Percentiles rank a stretch among this genome's conserved stretches.
Conservation (phyloP, 164 flowering plant genomes). For the Piper longum region DNA sequence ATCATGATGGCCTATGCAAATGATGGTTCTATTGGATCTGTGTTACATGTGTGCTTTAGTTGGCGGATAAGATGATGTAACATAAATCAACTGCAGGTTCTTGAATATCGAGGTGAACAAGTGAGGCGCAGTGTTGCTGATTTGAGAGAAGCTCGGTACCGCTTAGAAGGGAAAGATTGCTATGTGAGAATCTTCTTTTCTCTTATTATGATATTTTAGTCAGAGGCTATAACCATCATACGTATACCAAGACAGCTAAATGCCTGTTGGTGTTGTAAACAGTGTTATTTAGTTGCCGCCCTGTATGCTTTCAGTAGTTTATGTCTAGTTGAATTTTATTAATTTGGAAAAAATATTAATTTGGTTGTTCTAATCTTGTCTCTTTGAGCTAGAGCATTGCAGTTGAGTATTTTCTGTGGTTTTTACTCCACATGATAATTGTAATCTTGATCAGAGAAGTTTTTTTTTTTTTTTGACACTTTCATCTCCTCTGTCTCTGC, state of each 20-base stretch:
- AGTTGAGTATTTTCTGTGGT: too few relatives aligned
- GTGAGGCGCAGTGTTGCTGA: slow-evolving; percentile 79
- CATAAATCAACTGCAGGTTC: slow-evolving; percentile 7
- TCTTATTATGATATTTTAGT: neutral
- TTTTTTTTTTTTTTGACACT: neutral
- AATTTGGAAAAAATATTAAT: too few relatives aligned
- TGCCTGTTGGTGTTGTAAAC: too few relatives aligned
- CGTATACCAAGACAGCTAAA: too few relatives aligned
- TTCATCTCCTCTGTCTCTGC: slow-evolving; percentile 14
- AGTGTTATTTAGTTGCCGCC: too few relatives aligned
- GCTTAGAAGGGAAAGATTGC: slow-evolving; percentile 74
- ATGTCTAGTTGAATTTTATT: too few relatives aligned
- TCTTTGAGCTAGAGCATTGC: too few relatives aligned
- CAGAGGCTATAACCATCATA: too few relatives aligned
- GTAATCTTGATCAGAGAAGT: neutral
- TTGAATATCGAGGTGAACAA: slow-evolving; percentile 63
- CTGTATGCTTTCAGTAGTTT: too few relatives aligned
- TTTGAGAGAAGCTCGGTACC: slow-evolving; percentile 63
- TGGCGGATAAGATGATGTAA: neutral
- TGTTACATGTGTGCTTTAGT: neutral
- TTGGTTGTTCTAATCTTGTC: too few relatives aligned
- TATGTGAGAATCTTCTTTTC: slow-evolving; percentile 45
- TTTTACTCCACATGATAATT: neutral
- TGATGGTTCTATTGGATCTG: neutral
- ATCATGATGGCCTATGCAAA: too few relatives aligned